Evolutionary conservation across 2,329 filamentous ascomycete species (phyloP).

Genomic region (Polychaeton citri): DNA sequence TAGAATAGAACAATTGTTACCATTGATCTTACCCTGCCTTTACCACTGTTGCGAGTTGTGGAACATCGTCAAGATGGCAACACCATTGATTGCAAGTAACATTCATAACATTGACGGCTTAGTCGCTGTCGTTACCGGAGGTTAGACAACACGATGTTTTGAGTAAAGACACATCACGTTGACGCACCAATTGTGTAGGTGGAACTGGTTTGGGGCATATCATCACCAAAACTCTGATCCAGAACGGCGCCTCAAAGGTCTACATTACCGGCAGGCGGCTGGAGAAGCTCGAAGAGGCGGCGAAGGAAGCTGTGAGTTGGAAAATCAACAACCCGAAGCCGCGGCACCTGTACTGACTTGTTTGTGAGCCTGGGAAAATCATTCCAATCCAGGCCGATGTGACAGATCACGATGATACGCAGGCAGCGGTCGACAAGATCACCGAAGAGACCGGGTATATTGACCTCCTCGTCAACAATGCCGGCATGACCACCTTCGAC

Average conservation of each 20-base stretch:
- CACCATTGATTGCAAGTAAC: slow-evolving; percentile 9
- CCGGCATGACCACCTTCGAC: slow-evolving; percentile 28
- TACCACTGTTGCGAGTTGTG: no score
- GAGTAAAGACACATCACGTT: not conserved
- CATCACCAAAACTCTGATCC: slow-evolving; percentile 28
- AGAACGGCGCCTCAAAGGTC: slow-evolving; percentile 26
- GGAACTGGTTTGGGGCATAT: slow-evolving; percentile 18
- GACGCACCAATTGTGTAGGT: slow-evolving; percentile 1
- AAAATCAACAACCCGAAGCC: no score
- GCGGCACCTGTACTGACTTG: no score
- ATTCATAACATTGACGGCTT: slow-evolving; percentile 16
- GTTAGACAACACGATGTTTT: slow-evolving; percentile 3
- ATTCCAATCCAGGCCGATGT: slow-evolving; percentile 31
- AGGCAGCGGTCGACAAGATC: slow-evolving; percentile 28
- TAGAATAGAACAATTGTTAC: no score
- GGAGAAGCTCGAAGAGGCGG: slow-evolving; percentile 28
- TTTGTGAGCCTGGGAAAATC: slow-evolving; percentile 24
- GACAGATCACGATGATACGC: slow-evolving; percentile 27
- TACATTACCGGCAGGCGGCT: slow-evolving; percentile 33
- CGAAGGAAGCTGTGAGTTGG: slow-evolving; percentile 15
- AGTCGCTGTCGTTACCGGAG: slow-evolving; percentile 19
- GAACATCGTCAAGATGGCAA: slow-evolving; percentile 7
- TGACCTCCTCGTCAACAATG: slow-evolving; percentile 41
- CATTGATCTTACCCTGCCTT: no score
- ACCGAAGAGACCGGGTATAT: slow-evolving; percentile 31